Base-by-base conservation (phyloP, 805 yeast species). In the Saccharomycopsis vini region DNA sequence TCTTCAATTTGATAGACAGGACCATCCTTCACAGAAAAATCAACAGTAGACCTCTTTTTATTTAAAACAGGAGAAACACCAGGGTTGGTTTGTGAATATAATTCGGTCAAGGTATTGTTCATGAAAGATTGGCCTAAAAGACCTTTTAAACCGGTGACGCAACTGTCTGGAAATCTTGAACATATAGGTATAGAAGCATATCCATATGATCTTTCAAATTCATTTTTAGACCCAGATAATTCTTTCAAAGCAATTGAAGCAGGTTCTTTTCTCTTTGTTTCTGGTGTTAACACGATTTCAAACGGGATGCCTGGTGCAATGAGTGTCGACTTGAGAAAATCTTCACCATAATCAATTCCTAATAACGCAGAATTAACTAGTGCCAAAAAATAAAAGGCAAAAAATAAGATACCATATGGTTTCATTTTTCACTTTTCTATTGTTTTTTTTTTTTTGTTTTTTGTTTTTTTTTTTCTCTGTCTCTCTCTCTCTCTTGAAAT, bases 271-370 rank as follows among this genome's bases (percentile, higher is more conserved):
- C 98, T 72, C 62, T 88, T 86, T 2, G 95, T 81, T 55, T 92
- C 97, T 21, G 86, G 81, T 3, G 97, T 86, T 49, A 92, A 66
- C 12, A 92, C 81, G 33, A 92, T 73, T 56, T 92, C 97, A 57
- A 89, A 79, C 13, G 88, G 82, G 18, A 87, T 78, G 10, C 88
- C 86, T 0, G 97, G 97, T 0, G 96, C 95, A 33, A 92, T 83
- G 37, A 92, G 67, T 40, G 81, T 85, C 2, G 95, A 87, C 59
- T 92, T 92, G 20, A 88, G 75, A 66, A 69, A 83, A 56, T 88
- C 90, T 44, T 84, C 81, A 42, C 98, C 98, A 56, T 72, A 79
- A 59, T 92, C 98, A 32, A 92, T 68, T 19, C 96, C 97, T 40
- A 92, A 65, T 7, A 92, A 72, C 2, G 96, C 90, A 9, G 74